These are phyloP conservation scores for Stylosanthes scabra DNA, from an alignment of 331 rosid species.

Conservation along the genomic window DNA sequence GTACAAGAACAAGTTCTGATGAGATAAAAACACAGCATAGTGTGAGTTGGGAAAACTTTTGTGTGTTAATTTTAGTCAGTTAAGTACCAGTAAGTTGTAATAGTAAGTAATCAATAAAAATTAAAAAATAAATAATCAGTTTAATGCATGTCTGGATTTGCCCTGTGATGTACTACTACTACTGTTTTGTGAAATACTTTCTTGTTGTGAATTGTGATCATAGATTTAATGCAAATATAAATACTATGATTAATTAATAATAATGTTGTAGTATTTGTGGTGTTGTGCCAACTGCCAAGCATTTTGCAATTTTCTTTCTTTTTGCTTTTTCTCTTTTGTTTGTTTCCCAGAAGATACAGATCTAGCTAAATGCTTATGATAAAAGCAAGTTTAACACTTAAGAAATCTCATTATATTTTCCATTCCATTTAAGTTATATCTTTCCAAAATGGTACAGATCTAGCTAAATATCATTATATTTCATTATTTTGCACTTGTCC, in stretches of 20 bases:
- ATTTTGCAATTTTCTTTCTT: too few species aligned
- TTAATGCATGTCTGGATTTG: neutral
- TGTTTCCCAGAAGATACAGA: neutral
- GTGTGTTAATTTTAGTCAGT: neutral
- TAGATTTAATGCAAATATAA: neutral
- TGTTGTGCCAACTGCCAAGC: too few species aligned
- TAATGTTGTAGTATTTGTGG: too few species aligned
- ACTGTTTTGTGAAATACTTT: neutral
- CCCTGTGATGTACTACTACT: constrained; percentile 1
- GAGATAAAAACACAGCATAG: neutral
- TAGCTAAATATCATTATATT: too few species aligned
- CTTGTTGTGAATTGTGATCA: neutral
- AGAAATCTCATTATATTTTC: too few species aligned
- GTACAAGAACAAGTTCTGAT: constrained; percentile 64
- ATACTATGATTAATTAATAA: too few species aligned
- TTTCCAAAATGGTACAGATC: too few species aligned
- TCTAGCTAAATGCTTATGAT: neutral
- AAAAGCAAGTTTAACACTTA: neutral
- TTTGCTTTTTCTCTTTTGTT: too few species aligned
- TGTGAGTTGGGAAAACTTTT: neutral
- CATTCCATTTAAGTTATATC: too few species aligned
- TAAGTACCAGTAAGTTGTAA: constrained; percentile 21
- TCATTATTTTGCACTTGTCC: too few species aligned
- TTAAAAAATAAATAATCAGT: neutral
- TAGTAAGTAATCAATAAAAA: neutral